phyloP scores from a whole-genome alignment of 2,329 filamentous ascomycete species.

The Paracorniculantispora psalliotae region DNA sequence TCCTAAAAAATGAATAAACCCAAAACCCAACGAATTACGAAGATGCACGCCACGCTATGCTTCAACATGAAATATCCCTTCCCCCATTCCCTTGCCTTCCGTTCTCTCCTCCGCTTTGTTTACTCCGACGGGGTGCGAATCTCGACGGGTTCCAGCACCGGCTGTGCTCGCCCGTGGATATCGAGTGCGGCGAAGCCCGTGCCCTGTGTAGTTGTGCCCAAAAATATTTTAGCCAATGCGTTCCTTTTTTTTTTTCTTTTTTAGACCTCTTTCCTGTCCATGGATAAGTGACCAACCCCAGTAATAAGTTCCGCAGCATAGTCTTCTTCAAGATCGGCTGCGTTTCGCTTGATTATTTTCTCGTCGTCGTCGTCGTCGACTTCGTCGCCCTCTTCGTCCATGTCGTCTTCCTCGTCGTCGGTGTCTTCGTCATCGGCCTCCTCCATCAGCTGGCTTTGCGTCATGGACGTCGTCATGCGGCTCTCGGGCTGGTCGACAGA shows the following conservation, averaged over 20 bases:
- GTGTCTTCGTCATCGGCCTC: constrained; percentile 35
- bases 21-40: constrained; percentile 9
- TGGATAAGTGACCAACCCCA: constrained; percentile 49
- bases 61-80: constrained; percentile 2
- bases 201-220: not conserved
- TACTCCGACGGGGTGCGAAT: constrained; percentile 20
- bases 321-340: constrained; percentile 36
- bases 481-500: constrained; percentile 44
- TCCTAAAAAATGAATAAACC: not conserved
- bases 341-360: constrained; percentile 20
- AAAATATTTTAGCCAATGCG: not conserved
- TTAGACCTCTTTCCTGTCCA: constrained; percentile 36
- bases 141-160: constrained; percentile 24
- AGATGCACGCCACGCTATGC: constrained; percentile 26
- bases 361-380: constrained; percentile 37
- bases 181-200: constrained; percentile 2
- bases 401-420: constrained; percentile 31
- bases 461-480: constrained; percentile 27
- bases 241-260: constrained; percentile 11
- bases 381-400: constrained; percentile 37
- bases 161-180: constrained; percentile 13
- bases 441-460: constrained; percentile 24
- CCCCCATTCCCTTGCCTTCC: not conserved
- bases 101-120: not conserved
- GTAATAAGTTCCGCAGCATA: constrained; percentile 54